Evolutionary conservation across 176 grass and related monocot genomes (phyloP).

Genomic region (Oryza australiensis): DNA sequence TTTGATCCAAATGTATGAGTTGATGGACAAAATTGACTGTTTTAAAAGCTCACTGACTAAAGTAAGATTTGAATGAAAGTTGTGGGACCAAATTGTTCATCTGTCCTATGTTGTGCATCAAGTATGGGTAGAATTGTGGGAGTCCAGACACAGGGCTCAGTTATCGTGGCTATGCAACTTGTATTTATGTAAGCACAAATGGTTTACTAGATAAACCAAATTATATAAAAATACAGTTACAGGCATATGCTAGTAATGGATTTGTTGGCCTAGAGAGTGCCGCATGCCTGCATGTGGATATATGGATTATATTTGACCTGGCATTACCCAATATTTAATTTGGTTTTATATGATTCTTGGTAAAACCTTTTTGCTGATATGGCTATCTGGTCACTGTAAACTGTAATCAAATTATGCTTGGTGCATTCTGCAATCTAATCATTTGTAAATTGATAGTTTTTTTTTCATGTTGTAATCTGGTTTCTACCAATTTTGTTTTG

Average conservation of each 20-base stretch:
- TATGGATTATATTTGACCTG: neutral
- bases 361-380: neutral
- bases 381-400: neutral
- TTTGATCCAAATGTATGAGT: neutral
- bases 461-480: slow-evolving; percentile 8
- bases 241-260: neutral
- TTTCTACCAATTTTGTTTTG: slow-evolving; percentile 1
- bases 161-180: slow-evolving; percentile 9
- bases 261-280: slow-evolving; percentile 12
- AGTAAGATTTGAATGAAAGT: neutral
- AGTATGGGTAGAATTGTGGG: slow-evolving; percentile 13
- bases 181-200: neutral
- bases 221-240: slow-evolving; percentile 2
- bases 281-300: slow-evolving; percentile 5
- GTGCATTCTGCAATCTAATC: neutral
- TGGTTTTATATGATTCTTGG: neutral
- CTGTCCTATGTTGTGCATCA: neutral
- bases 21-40: neutral
- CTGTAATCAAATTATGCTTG: neutral
- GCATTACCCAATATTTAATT: neutral
- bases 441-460: neutral
- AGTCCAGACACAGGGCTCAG: neutral
- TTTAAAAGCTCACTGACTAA: neutral
- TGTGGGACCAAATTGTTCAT: neutral
- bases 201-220: neutral